These are phyloP conservation scores for Aspergillus arachidicola DNA, from an alignment of 2,329 filamentous ascomycete genomes.

Conservation along the genomic window DNA sequence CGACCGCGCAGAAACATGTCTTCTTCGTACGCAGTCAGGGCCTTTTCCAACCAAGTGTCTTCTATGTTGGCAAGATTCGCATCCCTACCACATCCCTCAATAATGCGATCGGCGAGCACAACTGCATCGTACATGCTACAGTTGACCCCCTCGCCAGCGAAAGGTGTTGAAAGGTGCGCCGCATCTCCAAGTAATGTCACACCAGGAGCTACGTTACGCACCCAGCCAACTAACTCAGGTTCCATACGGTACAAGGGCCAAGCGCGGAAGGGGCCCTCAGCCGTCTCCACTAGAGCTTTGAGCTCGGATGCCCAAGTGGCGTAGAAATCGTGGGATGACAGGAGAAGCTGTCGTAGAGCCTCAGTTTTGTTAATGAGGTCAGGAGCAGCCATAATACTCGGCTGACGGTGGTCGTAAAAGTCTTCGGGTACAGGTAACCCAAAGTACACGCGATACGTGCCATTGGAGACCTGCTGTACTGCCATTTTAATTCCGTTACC, in stretches of 20 bases:
- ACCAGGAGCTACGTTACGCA: conserved; percentile 18
- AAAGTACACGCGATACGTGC: conserved; percentile 26
- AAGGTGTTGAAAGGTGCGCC: conserved; percentile 30
- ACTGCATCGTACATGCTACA: conserved; percentile 32
- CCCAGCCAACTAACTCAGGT: conserved; percentile 23
- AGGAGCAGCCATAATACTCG: neutral
- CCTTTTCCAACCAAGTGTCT: neutral
- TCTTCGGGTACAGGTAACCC: conserved; percentile 14
- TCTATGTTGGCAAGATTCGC: neutral
- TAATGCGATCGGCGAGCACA: conserved; percentile 18
- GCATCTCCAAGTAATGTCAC: conserved; percentile 35
- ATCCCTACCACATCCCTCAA: neutral
- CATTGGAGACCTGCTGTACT: conserved; percentile 23
- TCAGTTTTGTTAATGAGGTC: neutral
- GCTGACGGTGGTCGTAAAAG: neutral
- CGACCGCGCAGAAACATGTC: conserved; percentile 7
- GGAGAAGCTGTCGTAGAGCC: neutral
- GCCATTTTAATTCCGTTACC: conserved; percentile 16
- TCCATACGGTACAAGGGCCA: conserved; percentile 29
- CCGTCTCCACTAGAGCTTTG: conserved; percentile 19
- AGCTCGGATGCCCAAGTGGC: conserved; percentile 20
- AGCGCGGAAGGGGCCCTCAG: conserved; percentile 23
- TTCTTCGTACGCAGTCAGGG: conserved; percentile 1
- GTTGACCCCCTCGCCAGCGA: conserved; percentile 35
- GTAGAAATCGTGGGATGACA: neutral